phyloP scores from a whole-genome alignment of 2,329 filamentous ascomycete genomes.

The Fusarium neocosmosporiellum region DNA sequence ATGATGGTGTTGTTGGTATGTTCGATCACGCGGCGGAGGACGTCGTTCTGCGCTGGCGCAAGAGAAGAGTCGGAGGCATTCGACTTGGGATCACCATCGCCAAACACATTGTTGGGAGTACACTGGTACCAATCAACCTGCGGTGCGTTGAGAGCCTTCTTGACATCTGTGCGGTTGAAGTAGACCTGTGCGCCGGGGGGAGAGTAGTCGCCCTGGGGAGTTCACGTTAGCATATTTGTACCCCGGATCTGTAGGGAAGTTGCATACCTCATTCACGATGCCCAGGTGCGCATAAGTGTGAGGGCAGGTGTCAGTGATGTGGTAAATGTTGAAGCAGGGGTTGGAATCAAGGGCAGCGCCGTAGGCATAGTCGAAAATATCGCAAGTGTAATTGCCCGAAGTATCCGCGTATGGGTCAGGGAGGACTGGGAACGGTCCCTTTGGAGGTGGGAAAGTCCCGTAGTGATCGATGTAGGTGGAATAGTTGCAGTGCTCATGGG shows the following conservation, averaged over 20 bases:
- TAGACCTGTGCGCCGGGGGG: constrained; percentile 72
- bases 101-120: constrained; percentile 42
- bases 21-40: constrained; percentile 45
- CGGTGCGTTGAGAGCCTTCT: constrained; percentile 74
- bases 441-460: constrained; percentile 75
- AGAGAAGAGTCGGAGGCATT: constrained; percentile 30
- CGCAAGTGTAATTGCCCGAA: constrained; percentile 60
- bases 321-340: constrained; percentile 84
- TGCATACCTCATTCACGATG: constrained; percentile 66
- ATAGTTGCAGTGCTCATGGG: constrained; percentile 70
- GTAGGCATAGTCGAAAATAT: constrained; percentile 67
- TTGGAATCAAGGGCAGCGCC: constrained; percentile 68
- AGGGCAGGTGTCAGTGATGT: constrained; percentile 78
- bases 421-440: constrained; percentile 64
- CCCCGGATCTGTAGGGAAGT: rapidly evolving
- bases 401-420: constrained; percentile 43
- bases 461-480: constrained; percentile 68
- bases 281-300: constrained; percentile 75
- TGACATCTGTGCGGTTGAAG: constrained; percentile 78
- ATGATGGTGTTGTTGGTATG: constrained; percentile 49
- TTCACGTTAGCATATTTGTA: background rate
- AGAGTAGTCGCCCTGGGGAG: constrained; percentile 63
- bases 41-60: constrained; percentile 31
- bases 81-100: constrained; percentile 32
- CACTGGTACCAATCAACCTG: constrained; percentile 45